Base-by-base conservation (phyloP, 2,329 filamentous ascomycete species). In the Metarhizium guizhouense region DNA sequence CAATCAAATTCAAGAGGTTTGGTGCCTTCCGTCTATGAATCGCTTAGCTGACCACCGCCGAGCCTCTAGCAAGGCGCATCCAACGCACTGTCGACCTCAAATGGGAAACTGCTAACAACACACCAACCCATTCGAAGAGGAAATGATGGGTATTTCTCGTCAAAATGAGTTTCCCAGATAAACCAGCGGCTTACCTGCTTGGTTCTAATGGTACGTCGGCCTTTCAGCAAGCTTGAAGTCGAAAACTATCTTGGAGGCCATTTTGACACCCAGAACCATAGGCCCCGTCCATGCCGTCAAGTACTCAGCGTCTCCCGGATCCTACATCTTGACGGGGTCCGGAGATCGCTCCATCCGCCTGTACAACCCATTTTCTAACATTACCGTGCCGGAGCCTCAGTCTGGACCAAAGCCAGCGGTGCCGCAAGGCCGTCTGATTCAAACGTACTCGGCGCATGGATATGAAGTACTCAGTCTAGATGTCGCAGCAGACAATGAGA, bases 401-500 rank as follows among this genome's bases (percentile, higher is more conserved):
- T 57, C 61, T 29, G 67, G 61, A 50, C 65, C 70, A 42, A 61
- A 61, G 42, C 51, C 61, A 3, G 42, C 61, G 1, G 59, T 74
- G 6, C 76, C 78, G 1, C 67, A 78, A 57, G 80, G 79, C 61
- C 75, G 77, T 2, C 84, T 94, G 3, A 90, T 99, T 66, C 92
- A 96, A 72, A 88, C 84, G 40, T 99, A 96, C 74, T 76, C 85
- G 40, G 90, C 88, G 2, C 94, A 99, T 72, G 92, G 90, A 62
- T 96, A 99, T 75, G 88, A 92, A 63, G 87, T 99, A 7, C 85
- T 96, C 58, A 88, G 89, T 61, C 78, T 99, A 43, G 78, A 82
- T 53, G 87, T 96, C 52, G 75, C 83, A 7, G 67, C 75, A 29
- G 86, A 90, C 73, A 99, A 99, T 71, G 82, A 90, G 61, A 84